These are phyloP conservation scores for Ambrosia trifida DNA, from an alignment of 129 eudicot species.

Conservation along the genomic window DNA sequence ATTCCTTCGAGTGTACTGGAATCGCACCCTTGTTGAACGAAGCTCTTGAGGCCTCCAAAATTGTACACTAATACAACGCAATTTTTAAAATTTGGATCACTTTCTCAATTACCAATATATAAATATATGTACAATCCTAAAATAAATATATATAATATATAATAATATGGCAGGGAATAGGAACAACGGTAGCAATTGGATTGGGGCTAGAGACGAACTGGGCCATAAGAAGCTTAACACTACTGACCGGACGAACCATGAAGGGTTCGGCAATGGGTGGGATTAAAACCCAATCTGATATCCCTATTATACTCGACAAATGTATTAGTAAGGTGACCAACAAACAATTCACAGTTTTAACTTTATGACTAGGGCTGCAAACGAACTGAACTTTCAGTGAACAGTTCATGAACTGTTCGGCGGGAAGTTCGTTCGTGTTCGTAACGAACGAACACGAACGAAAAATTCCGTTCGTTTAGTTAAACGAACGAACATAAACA, in stretches of 20 bases:
- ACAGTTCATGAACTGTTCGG: too few species aligned
- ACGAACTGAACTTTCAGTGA: too few species aligned
- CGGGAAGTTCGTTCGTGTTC: too few species aligned
- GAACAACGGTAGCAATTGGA: conserved; percentile 44
- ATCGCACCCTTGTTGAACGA: conserved; percentile 45
- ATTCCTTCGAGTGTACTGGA: conserved; percentile 58
- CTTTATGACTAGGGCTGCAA: too few species aligned
- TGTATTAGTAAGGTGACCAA: conserved; percentile 39
- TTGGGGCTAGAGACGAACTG: conserved; percentile 35
- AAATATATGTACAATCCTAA: not conserved
- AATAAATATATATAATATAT: too few species aligned
- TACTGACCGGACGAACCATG: conserved; percentile 43
- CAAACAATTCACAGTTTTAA: too few species aligned
- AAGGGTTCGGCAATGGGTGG: conserved; percentile 56
- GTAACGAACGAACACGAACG: too few species aligned
- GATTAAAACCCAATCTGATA: conserved; percentile 43
- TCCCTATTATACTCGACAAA: conserved; percentile 41
- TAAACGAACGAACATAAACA: too few species aligned
- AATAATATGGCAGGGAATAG: conserved; percentile 46
- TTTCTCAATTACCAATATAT: not conserved
- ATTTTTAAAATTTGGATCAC: not conserved
- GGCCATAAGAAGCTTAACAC: conserved; percentile 23
- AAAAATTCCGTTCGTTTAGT: too few species aligned
- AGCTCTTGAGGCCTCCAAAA: conserved; percentile 56
- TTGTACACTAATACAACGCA: conserved; percentile 26